Evolutionary conservation across 371 early-diverging fungal species (phyloP), one percentile per base, ranked within the genome.

Genomic region (Rhizopus stolonifer): DNA sequence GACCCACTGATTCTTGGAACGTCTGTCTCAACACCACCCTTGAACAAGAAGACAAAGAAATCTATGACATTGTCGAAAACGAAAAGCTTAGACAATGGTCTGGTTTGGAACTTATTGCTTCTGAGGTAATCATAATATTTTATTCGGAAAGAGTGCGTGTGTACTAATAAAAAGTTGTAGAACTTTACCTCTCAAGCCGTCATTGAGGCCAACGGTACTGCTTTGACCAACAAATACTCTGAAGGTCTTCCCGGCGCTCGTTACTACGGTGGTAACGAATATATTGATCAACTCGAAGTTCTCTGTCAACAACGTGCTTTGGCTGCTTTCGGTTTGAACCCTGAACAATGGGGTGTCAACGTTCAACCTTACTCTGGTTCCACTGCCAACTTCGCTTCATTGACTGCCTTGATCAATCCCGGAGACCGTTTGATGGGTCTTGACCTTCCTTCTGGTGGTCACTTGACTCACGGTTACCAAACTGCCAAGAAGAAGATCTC

Each of bases 391-490:
- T 91, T 99, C 63, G 92, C 96, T 57, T 98, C 98, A 31, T 91
- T 99, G 69, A 90, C 91, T 33, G 99, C 96, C 32, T 72, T 99
- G 60, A 81, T 98, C 66, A 85, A 89, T 69, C 98, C 98, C 40
- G 94, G 94, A 49, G 99, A 99, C 58, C 91, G 98, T 61, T 80
- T 99, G 64, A 68, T 68, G 69, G 99, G 99, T 50, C 84, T 99
- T 61, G 98, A 99, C 63, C 83, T 99, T 54, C 97, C 98, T 18
- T 94, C 98, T 43, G 99, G 99, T 72, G 99, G 99, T 10, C 99
- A 99, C 67, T 87, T 99, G 81, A 96, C 99, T 33, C 99, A 99
- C 83, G 99, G 99, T 29, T 99, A 96, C 84, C 98, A 99, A 83
- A 99, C 99, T 17, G 88, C 88, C 80, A 97, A 95, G 79, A 98